These are phyloP conservation scores for Lyophyllum decastes DNA, from an alignment of 768 basidiomycete species.

Conservation along the genomic window DNA sequence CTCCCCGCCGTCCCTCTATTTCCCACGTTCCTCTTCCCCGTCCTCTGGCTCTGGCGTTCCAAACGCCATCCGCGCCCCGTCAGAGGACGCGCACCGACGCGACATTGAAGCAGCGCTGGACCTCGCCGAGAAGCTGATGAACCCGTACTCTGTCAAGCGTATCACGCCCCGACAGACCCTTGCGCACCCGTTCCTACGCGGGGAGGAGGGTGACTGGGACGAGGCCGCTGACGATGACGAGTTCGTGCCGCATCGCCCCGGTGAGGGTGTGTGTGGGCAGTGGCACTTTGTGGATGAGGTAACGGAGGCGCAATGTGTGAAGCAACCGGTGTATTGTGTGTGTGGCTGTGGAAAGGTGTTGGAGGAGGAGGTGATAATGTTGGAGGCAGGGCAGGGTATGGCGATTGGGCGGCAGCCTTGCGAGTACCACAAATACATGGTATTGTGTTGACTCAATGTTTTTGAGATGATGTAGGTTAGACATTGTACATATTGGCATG, in stretches of 20 bases:
- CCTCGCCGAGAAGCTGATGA: slow-evolving; percentile 71
- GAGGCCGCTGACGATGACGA: slow-evolving; percentile 57
- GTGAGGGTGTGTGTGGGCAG: slow-evolving; percentile 61
- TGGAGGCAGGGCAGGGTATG: slow-evolving; percentile 50
- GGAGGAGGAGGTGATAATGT: slow-evolving; percentile 29
- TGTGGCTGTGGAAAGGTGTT: slow-evolving; percentile 29
- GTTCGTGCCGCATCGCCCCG: slow-evolving; percentile 65
- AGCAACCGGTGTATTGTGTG: slow-evolving; percentile 38
- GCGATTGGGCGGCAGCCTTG: slow-evolving; percentile 62
- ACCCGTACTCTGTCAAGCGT: slow-evolving; percentile 76
- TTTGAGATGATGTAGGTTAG: not conserved
- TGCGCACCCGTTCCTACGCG: slow-evolving; percentile 72
- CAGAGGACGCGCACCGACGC: slow-evolving; percentile 42
- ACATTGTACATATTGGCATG: slow-evolving; percentile 8
- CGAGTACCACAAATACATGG: slow-evolving; percentile 54
- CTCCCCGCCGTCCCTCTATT: slow-evolving; percentile 20
- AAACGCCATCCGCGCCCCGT: slow-evolving; percentile 9
- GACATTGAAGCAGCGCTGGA: slow-evolving; percentile 73
- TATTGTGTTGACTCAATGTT: slow-evolving; percentile 11
- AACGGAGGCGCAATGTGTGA: slow-evolving; percentile 55
- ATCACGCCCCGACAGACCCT: slow-evolving; percentile 78
- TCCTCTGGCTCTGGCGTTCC: slow-evolving; percentile 10
- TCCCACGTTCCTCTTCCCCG: slow-evolving; percentile 18
- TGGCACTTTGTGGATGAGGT: slow-evolving; percentile 61
- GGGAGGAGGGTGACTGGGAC: slow-evolving; percentile 32